A percentile compares a stretch with the other conserved stretches of the same genome.
These are phyloP conservation scores for Nicotiana rustica DNA, from an alignment of 305 asterid species.

Conservation along the genomic window DNA sequence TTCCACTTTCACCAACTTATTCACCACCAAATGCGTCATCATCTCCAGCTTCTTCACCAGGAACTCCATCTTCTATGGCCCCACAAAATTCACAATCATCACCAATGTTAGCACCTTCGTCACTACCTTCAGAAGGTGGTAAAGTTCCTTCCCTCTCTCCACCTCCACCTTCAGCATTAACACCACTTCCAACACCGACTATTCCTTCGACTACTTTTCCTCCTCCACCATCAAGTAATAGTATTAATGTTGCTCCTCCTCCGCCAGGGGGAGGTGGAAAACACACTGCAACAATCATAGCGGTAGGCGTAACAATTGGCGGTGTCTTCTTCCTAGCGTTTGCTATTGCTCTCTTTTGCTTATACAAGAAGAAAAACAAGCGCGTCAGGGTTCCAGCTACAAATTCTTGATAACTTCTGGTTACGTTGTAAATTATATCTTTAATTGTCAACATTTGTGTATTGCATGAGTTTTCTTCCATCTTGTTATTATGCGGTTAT, in stretches of 20 bases:
- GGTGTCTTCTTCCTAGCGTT: conserved; percentile 17
- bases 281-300: neutral
- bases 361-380: conserved; percentile 3
- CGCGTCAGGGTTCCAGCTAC: neutral
- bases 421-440: too few relatives aligned
- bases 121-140: neutral
- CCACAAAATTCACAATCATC: neutral
- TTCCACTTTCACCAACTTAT: conserved; percentile 1
- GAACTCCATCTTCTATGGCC: neutral
- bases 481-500: neutral
- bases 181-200: conserved; percentile 21
- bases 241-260: neutral
- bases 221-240: conserved; percentile 16
- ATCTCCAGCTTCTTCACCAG: neutral
- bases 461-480: neutral
- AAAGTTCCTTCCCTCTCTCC: conserved; percentile 2
- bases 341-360: conserved; percentile 11
- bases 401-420: neutral
- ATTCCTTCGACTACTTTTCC: conserved; percentile 17
- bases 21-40: neutral
- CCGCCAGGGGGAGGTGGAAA: conserved; percentile 15
- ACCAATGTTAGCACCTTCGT: conserved; percentile 1
- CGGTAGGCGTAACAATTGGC: neutral
- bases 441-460: neutral
- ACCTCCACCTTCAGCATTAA: conserved; percentile 8